Conservation (phyloP, 805 yeast species). For the Nematodospora valgi region DNA sequence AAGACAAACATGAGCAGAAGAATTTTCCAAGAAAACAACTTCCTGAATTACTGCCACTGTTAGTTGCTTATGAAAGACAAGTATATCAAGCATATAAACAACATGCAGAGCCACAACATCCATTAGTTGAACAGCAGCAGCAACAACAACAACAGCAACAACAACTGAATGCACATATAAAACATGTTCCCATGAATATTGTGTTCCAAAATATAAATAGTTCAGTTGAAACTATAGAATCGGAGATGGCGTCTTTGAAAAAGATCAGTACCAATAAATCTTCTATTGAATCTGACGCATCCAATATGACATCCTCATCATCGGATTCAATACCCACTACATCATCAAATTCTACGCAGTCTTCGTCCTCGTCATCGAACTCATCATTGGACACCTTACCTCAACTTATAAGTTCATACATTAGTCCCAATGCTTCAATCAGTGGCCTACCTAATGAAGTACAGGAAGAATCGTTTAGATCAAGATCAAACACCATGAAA, state of each 20-base stretch:
- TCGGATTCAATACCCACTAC: background rate
- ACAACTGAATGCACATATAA: conserved; percentile 9
- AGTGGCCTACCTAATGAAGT: too few species aligned
- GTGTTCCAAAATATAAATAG: conserved; percentile 20
- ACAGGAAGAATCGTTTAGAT: too few species aligned
- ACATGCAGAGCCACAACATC: too few species aligned
- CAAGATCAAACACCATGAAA: too few species aligned
- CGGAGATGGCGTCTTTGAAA: conserved; percentile 16
- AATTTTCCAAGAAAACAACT: background rate
- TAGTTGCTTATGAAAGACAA: background rate
- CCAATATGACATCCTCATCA: background rate
- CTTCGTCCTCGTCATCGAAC: background rate
- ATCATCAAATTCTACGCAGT: conserved; percentile 3
- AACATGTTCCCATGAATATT: conserved; percentile 17
- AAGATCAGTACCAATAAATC: background rate
- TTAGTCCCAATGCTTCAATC: too few species aligned
- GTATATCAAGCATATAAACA: background rate
- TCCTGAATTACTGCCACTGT: too few species aligned
- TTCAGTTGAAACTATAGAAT: conserved; percentile 24
- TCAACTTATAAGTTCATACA: too few species aligned
- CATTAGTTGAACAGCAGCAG: background rate
- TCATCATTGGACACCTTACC: background rate
- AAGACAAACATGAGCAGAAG: background rate
- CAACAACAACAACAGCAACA: background rate
- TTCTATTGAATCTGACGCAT: background rate